Evolutionary conservation across 768 basidiomycete genomes (phyloP).

Genomic region (Gloeophyllum trabeum): DNA sequence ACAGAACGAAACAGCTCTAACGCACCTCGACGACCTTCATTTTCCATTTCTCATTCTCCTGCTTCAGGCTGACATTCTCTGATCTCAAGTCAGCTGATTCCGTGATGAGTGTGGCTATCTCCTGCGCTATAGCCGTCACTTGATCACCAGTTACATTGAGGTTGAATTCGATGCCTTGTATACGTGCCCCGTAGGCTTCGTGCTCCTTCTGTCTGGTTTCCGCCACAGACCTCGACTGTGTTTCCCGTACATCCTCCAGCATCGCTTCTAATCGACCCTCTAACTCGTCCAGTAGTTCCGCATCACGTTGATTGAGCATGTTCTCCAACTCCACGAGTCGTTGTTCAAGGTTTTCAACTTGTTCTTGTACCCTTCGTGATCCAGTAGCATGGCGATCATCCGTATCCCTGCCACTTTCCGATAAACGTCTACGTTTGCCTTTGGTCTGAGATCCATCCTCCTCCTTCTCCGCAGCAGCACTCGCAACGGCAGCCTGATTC

Average conservation of each 20-base stretch:
- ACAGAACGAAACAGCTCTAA: background rate
- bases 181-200: background rate
- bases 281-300: conserved; percentile 16
- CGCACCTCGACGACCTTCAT: conserved; percentile 12
- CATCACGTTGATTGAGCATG: conserved; percentile 22
- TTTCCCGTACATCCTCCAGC: conserved; percentile 13
- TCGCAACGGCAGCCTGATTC: background rate
- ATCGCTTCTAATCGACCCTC: conserved; percentile 18
- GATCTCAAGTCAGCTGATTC: background rate
- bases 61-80: conserved; percentile 5
- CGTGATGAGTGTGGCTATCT: conserved; percentile 4
- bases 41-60: conserved; percentile 11
- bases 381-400: conserved; percentile 6
- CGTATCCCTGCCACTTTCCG: background rate
- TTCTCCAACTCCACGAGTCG: conserved; percentile 23
- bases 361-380: conserved; percentile 17
- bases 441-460: too few relatives aligned
- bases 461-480: too few relatives aligned
- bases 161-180: conserved; percentile 3
- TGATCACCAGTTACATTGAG: conserved; percentile 1
- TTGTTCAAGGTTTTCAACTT: conserved; percentile 16
- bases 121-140: conserved; percentile 3
- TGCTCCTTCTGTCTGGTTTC: background rate
- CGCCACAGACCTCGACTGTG: background rate
- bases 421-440: background rate